phyloP scores from a whole-genome alignment of 2,329 filamentous ascomycete genomes.

The Teratosphaeria gauchensis region DNA sequence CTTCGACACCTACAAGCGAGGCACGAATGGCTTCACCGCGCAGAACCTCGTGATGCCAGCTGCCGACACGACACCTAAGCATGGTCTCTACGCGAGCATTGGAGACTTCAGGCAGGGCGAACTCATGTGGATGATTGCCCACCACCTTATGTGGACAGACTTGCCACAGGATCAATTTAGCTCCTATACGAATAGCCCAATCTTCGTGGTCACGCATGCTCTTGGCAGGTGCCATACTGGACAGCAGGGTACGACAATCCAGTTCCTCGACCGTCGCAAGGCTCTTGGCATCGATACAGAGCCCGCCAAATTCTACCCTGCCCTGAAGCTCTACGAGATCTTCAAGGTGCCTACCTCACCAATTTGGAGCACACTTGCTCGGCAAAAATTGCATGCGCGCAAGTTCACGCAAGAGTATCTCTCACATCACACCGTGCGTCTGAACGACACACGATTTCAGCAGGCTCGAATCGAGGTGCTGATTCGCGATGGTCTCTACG shows the following conservation, averaged over 20 bases:
- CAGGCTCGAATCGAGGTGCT: constrained; percentile 3
- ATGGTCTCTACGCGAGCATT: background rate
- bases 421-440: constrained; percentile 1
- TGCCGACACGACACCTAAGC: background rate
- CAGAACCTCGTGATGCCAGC: constrained; percentile 2
- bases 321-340: constrained; percentile 2
- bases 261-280: constrained; percentile 3
- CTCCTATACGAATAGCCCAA: constrained; percentile 4
- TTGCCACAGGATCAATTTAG: constrained; percentile 2
- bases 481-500: constrained; percentile 5
- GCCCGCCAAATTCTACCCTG: constrained; percentile 3
- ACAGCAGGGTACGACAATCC: constrained; percentile 4
- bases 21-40: constrained; percentile 2
- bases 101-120: constrained; percentile 1
- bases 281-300: background rate
- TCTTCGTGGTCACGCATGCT: constrained; percentile 5
- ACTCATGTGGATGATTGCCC: constrained; percentile 2
- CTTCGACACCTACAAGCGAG: background rate
- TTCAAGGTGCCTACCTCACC: background rate
- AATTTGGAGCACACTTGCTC: background rate
- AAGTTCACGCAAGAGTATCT: constrained; percentile 9
- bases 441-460: background rate
- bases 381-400: constrained; percentile 2
- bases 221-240: constrained; percentile 1
- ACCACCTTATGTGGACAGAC: constrained; percentile 6